Base-by-base conservation (phyloP, 225 moss, liverwort and hornwort genomes). In the Polytrichum commune region DNA sequence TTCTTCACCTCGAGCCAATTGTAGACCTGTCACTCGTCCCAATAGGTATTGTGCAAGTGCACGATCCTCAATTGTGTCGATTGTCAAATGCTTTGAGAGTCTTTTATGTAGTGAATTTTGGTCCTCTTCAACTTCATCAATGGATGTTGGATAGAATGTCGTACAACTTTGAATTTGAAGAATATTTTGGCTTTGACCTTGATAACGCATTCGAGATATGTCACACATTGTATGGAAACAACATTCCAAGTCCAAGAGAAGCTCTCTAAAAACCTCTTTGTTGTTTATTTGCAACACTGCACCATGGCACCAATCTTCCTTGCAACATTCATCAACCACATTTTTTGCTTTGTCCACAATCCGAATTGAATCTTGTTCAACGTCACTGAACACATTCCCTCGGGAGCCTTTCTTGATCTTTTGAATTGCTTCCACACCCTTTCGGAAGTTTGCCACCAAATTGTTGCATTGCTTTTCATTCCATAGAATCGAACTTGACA, bases 261-360 rank as follows among this genome's bases (percentile, higher is more conserved):
- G 68, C 55, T 69, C 55, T 28, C 68, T 54, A 55, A 69, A 69
- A 27, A 19, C 4, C 38, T 69, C 55, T 69, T 28, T 69, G 24
- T 69, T 69, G 55, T 71, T 62, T 7, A 62, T 25, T 38, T 60
- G 61, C 35, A n/a, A 13, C 2, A 32, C 24, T 33, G 29, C 56
- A 69, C 16, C 30, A 0, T 7, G 55, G 23, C 5, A 9, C 69
- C 8, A 69, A 7, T 69, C 20, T 19, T 69, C 30, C 6, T 28
- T 19, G 19, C 69, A 69, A 69, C 69, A 69, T 22, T 69, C 69
- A 27, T 69, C 56, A 55, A 69, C 28, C 55, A 69, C 9, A 28
- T 20, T 29, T 29, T 32, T 67, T 13, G 22, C 53, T 5, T 19
- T 26, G 22, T 23, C 19, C 27, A 13, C 63, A 63, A 58, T 58